A percentile compares a stretch with the other conserved stretches of the same genome.
Conservation (phyloP, 163 green algal species). For the Scenedesmus sp. region DNA sequence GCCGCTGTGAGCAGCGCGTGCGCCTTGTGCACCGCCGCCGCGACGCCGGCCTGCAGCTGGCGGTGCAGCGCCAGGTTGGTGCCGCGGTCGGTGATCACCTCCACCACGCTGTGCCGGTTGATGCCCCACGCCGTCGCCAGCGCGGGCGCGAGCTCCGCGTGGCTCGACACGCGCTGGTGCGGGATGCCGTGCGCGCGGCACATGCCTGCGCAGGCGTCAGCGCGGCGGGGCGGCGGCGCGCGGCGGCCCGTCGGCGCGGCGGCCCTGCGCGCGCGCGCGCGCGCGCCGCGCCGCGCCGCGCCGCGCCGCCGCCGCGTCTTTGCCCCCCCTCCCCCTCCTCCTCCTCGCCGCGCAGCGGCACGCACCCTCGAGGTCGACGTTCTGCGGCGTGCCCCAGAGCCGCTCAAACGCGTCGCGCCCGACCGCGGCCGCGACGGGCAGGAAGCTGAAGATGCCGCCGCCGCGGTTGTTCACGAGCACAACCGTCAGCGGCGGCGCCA, state of each 20-base stretch:
- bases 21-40: conserved; percentile 41
- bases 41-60: conserved; percentile 64
- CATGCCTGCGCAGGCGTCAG: conserved; percentile 71
- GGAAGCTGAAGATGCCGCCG: conserved; percentile 97
- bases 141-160: conserved; percentile 58
- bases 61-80: conserved; percentile 79
- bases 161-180: conserved; percentile 73
- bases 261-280: too few species aligned
- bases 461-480: conserved; percentile 97
- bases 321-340: too few species aligned
- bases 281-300: too few species aligned
- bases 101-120: conserved; percentile 88
- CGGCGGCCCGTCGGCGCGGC: too few species aligned
- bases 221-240: too few species aligned
- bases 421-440: conserved; percentile 85
- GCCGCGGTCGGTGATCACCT: conserved; percentile 74
- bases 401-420: conserved; percentile 78
- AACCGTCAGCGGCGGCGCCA: conserved; percentile 86
- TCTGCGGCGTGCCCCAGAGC: conserved; percentile 94
- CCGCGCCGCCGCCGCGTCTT: too few species aligned
- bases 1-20: conserved; percentile 12
- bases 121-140: conserved; percentile 78
- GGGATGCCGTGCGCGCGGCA: conserved; percentile 91
- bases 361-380: conserved; percentile 85
- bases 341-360: too few species aligned